Percentiles rank a stretch among this genome's conserved stretches.
These are phyloP conservation scores for Esteya vermicola DNA, from an alignment of 2,329 filamentous ascomycete species.

Conservation along the genomic window DNA sequence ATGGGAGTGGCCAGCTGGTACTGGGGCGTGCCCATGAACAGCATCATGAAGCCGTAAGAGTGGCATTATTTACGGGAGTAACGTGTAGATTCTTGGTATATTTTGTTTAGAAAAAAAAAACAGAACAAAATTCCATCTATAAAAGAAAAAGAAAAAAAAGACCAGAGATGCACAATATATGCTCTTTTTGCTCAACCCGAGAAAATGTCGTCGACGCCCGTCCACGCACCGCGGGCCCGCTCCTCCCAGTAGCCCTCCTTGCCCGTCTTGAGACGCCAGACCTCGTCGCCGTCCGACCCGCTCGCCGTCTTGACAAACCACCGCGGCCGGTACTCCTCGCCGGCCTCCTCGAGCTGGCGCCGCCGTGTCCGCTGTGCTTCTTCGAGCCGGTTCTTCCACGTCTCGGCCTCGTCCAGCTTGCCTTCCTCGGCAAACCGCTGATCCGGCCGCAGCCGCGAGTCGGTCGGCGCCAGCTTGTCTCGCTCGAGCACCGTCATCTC, in stretches of 20 bases:
- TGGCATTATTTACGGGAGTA: too few species aligned
- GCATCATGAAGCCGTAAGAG: constrained; percentile 18
- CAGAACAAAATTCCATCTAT: not conserved
- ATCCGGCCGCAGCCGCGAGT: constrained; percentile 73
- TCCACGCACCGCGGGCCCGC: constrained; percentile 54
- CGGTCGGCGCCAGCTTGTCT: constrained; percentile 62
- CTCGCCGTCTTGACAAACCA: constrained; percentile 73
- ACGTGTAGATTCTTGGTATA: not conserved
- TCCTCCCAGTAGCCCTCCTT: constrained; percentile 93
- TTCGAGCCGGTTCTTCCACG: constrained; percentile 68
- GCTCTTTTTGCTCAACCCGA: constrained; percentile 2
- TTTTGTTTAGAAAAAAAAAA: not conserved
- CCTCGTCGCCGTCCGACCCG: constrained; percentile 44
- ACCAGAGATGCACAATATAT: not conserved
- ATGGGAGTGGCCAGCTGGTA: constrained; percentile 52
- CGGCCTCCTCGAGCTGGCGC: constrained; percentile 59
- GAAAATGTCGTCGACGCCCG: constrained; percentile 38
- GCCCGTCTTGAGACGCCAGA: constrained; percentile 64
- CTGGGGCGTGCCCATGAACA: constrained; percentile 40
- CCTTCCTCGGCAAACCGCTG: constrained; percentile 75
- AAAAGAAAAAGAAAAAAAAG: not conserved
- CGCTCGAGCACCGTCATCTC: constrained; percentile 73
- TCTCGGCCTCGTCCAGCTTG: constrained; percentile 70
- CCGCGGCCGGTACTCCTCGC: constrained; percentile 56
- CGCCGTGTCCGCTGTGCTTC: constrained; percentile 69